Evolutionary conservation across 305 asterid genomes (phyloP).

Genomic region (Ilex paraguariensis): DNA sequence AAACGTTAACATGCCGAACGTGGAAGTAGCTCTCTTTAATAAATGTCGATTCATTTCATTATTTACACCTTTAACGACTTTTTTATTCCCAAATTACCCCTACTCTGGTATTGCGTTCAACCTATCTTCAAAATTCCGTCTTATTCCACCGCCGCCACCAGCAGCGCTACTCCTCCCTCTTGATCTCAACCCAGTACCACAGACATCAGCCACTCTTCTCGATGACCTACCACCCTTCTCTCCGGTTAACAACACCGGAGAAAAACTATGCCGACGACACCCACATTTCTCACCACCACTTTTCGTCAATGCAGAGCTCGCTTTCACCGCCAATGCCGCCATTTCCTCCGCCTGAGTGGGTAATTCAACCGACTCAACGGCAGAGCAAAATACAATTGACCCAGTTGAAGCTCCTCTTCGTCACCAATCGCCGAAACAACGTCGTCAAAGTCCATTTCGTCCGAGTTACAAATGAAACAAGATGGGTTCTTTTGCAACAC

Average conservation of each 20-base stretch:
- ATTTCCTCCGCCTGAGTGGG: slow-evolving; percentile 49
- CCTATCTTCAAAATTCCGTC: slow-evolving; percentile 21
- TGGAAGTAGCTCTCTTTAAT: too few relatives aligned
- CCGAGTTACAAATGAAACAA: slow-evolving; percentile 57
- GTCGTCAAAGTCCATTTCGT: slow-evolving; percentile 54
- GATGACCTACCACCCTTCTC: slow-evolving; percentile 6
- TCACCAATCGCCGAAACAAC: slow-evolving; percentile 33
- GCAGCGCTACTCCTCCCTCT: slow-evolving; percentile 8
- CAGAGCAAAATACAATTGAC: slow-evolving; percentile 61
- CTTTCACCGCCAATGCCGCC: slow-evolving; percentile 62
- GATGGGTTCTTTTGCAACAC: slow-evolving; percentile 31
- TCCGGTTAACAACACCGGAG: slow-evolving; percentile 1
- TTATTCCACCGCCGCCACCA: slow-evolving; percentile 19
- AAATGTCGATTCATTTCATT: too few relatives aligned
- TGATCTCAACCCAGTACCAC: not conserved
- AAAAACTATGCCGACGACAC: not conserved
- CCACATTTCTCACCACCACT: slow-evolving; percentile 8
- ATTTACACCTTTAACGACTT: too few relatives aligned
- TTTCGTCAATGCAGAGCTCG: slow-evolving; percentile 42
- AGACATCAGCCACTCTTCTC: slow-evolving; percentile 10
- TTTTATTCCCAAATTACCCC: too few relatives aligned
- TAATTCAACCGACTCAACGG: slow-evolving; percentile 40
- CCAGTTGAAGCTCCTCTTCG: slow-evolving; percentile 49
- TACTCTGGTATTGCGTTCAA: slow-evolving; percentile 33
- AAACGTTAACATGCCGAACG: too few relatives aligned